Evolutionary conservation across 768 basidiomycete genomes (phyloP).

Genomic region (Mycena latifolia): DNA sequence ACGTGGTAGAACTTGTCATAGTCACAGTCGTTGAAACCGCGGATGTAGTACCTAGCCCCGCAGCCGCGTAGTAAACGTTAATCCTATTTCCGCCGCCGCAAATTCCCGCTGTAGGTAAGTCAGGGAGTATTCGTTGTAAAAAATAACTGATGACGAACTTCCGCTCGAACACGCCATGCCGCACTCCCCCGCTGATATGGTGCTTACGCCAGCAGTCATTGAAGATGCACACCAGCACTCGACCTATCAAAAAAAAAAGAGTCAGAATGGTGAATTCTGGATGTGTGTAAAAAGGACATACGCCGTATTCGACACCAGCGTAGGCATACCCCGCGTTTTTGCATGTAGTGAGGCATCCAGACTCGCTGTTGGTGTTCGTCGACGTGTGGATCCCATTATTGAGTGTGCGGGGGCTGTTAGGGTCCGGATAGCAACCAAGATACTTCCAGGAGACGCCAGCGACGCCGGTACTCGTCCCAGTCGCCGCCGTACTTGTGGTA

Average conservation of each 20-base stretch:
- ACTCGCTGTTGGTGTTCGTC: constrained; percentile 2
- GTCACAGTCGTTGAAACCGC: too few relatives aligned
- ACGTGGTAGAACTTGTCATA: too few relatives aligned
- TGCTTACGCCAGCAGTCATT: not conserved
- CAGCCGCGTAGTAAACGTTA: constrained; percentile 13
- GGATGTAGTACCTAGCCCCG: not conserved
- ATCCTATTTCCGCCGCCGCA: constrained; percentile 19
- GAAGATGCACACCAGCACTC: constrained; percentile 16
- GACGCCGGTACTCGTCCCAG: constrained; percentile 5
- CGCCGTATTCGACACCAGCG: constrained; percentile 25
- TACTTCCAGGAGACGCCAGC: constrained; percentile 36
- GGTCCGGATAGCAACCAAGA: constrained; percentile 44
- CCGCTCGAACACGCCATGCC: constrained; percentile 16
- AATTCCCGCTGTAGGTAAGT: constrained; percentile 9
- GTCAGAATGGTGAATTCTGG: too few relatives aligned
- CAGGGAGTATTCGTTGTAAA: not conserved
- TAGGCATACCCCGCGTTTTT: constrained; percentile 12
- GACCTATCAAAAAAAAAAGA: not conserved
- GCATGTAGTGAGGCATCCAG: constrained; percentile 12
- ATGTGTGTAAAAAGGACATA: not conserved
- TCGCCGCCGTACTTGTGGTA: too few relatives aligned
- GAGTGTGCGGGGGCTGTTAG: constrained; percentile 19
- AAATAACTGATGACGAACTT: not conserved
- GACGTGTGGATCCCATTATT: constrained; percentile 8
- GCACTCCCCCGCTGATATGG: not conserved